Evolutionary conservation across 768 basidiomycete genomes (phyloP).

Genomic region (Nevesoporus exiguus): DNA sequence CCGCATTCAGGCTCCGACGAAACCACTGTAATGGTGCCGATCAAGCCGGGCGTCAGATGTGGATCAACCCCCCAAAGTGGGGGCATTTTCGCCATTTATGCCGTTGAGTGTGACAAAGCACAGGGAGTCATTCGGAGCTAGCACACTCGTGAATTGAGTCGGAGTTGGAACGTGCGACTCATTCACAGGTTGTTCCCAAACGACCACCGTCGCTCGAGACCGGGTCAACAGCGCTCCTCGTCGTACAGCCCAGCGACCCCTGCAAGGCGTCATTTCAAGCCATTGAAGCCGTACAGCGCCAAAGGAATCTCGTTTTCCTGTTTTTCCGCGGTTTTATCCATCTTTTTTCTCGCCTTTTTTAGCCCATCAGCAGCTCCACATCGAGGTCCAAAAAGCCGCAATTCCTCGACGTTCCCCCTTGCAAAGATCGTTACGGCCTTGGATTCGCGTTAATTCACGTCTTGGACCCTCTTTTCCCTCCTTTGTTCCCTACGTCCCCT

Average conservation of each 20-base stretch:
- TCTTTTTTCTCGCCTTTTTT: slow-evolving; percentile 17
- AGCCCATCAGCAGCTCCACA: neutral
- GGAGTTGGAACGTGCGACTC: slow-evolving; percentile 32
- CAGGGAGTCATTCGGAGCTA: slow-evolving; percentile 23
- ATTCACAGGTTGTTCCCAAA: slow-evolving; percentile 35
- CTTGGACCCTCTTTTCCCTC: slow-evolving; percentile 1
- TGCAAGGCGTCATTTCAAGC: neutral
- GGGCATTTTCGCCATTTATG: neutral
- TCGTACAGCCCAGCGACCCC: slow-evolving; percentile 8
- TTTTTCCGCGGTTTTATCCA: slow-evolving; percentile 12
- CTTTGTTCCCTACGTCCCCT: neutral
- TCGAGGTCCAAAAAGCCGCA: slow-evolving; percentile 23
- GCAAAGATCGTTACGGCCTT: slow-evolving; percentile 7
- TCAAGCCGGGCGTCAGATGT: neutral
- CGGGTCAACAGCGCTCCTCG: slow-evolving; percentile 17
- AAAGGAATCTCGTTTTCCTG: slow-evolving; percentile 2
- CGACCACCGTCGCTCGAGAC: slow-evolving; percentile 29
- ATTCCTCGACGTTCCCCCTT: slow-evolving; percentile 2
- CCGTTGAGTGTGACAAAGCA: slow-evolving; percentile 6
- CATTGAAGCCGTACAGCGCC: neutral
- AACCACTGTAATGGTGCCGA: neutral
- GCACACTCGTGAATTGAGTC: slow-evolving; percentile 25
- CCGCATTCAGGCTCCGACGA: slow-evolving; percentile 24
- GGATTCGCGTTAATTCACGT: slow-evolving; percentile 30
- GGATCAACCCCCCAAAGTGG: neutral